A percentile compares a stretch with the other conserved stretches of the same genome.
Conservation (phyloP, 768 basidiomycete genomes). For the Cubamyces lactineus region DNA sequence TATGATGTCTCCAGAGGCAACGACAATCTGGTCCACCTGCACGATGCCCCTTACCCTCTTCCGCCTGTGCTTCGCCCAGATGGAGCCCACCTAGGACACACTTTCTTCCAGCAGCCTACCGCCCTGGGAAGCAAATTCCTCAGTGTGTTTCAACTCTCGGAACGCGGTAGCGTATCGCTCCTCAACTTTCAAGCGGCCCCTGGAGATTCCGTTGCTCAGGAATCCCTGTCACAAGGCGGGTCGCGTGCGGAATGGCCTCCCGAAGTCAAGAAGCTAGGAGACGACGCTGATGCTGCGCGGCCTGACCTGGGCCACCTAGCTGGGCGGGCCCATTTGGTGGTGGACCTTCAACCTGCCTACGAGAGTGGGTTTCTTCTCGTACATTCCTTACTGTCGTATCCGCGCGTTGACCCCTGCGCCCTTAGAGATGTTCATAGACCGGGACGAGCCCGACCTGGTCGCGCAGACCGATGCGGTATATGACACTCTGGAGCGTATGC, state of each 20-base stretch:
- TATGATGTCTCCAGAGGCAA: slow-evolving; percentile 60
- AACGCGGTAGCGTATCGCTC: slow-evolving; percentile 49
- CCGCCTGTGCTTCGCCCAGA: slow-evolving; percentile 34
- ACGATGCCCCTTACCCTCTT: slow-evolving; percentile 50
- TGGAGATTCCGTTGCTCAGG: slow-evolving; percentile 24
- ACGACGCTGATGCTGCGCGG: slow-evolving; percentile 30
- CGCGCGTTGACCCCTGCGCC: slow-evolving; percentile 2
- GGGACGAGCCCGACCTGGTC: slow-evolving; percentile 13
- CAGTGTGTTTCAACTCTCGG: slow-evolving; percentile 51
- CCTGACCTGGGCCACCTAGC: slow-evolving; percentile 50
- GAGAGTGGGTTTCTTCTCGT: slow-evolving; percentile 46
- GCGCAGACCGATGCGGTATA: slow-evolving; percentile 45
- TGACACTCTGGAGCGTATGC: slow-evolving; percentile 55
- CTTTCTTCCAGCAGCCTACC: slow-evolving; percentile 37
- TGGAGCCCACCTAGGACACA: slow-evolving; percentile 37
- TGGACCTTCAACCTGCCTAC: slow-evolving; percentile 58
- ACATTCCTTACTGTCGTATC: neutral
- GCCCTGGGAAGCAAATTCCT: slow-evolving; percentile 29
- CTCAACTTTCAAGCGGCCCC: slow-evolving; percentile 40
- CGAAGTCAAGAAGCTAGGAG: slow-evolving; percentile 44
- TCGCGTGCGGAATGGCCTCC: slow-evolving; percentile 37
- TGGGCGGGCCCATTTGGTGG: slow-evolving; percentile 45
- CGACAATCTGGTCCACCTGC: slow-evolving; percentile 48
- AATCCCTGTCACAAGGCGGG: neutral
- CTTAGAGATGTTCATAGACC: slow-evolving; percentile 28